phyloP scores from a whole-genome alignment of 2,329 filamentous ascomycete genomes.

The Penicillium vulpinum region DNA sequence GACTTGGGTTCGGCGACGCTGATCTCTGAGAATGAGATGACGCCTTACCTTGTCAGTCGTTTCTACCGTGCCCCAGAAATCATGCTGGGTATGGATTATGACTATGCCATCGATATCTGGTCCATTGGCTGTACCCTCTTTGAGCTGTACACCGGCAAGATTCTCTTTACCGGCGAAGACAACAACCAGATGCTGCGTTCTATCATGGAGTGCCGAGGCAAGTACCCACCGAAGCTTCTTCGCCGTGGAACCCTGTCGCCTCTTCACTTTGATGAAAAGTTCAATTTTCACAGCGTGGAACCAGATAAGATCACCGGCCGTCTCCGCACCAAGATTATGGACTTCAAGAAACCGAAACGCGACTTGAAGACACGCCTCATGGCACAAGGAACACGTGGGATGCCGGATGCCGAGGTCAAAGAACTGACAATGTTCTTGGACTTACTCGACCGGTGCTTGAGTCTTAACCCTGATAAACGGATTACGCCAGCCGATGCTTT shows the following conservation, averaged over 20 bases:
- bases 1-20: slow-evolving; percentile 96
- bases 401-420: slow-evolving; percentile 71
- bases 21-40: slow-evolving; percentile 85
- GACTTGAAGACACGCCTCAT: slow-evolving; percentile 80
- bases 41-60: slow-evolving; percentile 90
- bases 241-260: slow-evolving; percentile 75
- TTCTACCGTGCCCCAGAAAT: slow-evolving; percentile 98
- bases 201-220: slow-evolving; percentile 95
- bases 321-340: slow-evolving; percentile 53
- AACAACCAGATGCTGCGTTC: slow-evolving; percentile 98
- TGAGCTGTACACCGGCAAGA: slow-evolving; percentile 96
- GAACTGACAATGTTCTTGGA: slow-evolving; percentile 84
- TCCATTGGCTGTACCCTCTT: slow-evolving; percentile 96
- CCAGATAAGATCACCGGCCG: slow-evolving; percentile 85
- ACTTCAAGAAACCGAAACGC: slow-evolving; percentile 67
- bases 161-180: slow-evolving; percentile 88
- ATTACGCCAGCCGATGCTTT: slow-evolving; percentile 84
- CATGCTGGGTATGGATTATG: slow-evolving; percentile 93
- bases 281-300: slow-evolving; percentile 82
- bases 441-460: slow-evolving; percentile 81
- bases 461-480: slow-evolving; percentile 88
- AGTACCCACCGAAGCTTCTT: slow-evolving; percentile 84
- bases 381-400: slow-evolving; percentile 67
- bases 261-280: slow-evolving; percentile 79
- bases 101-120: slow-evolving; percentile 96